Evolutionary conservation across 202 grass and related monocot species (phyloP).

Genomic region (Schoenoplectus tabernaemontani): DNA sequence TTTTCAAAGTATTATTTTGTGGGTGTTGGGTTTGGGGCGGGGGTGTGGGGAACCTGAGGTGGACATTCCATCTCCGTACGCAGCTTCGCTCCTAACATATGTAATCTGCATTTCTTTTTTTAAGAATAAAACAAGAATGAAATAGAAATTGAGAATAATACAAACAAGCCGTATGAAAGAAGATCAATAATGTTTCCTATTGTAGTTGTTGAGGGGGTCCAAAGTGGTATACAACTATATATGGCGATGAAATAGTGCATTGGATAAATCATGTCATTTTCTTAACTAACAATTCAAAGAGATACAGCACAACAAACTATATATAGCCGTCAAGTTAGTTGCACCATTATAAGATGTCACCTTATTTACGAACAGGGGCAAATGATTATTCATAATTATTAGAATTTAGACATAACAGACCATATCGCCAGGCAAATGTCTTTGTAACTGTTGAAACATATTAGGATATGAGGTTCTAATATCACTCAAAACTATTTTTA

Average conservation of each 20-base stretch:
- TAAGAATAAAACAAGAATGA: not conserved
- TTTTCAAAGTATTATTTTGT: too few species aligned
- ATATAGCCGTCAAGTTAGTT: constrained; percentile 8
- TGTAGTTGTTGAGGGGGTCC: not conserved
- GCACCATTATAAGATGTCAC: constrained; percentile 1
- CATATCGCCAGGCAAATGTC: not conserved
- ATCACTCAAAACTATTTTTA: not conserved
- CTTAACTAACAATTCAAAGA: not conserved
- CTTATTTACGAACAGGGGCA: not conserved
- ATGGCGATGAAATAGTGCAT: not conserved
- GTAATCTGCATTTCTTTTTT: not conserved
- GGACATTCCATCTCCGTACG: not conserved
- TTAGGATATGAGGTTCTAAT: not conserved
- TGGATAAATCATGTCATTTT: not conserved
- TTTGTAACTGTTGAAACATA: not conserved
- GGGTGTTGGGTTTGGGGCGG: too few species aligned
- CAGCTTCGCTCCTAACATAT: not conserved
- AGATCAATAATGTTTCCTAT: not conserved
- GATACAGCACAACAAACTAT: not conserved
- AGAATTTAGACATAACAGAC: not conserved
- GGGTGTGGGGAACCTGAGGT: too few species aligned
- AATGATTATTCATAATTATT: not conserved
- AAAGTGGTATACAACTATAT: not conserved
- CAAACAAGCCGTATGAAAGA: not conserved
- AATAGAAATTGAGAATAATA: not conserved